A percentile compares a stretch with the other conserved stretches of the same genome.
These are phyloP conservation scores for Cucurbita maxima DNA, from an alignment of 306 rosid species.

Conservation along the genomic window DNA sequence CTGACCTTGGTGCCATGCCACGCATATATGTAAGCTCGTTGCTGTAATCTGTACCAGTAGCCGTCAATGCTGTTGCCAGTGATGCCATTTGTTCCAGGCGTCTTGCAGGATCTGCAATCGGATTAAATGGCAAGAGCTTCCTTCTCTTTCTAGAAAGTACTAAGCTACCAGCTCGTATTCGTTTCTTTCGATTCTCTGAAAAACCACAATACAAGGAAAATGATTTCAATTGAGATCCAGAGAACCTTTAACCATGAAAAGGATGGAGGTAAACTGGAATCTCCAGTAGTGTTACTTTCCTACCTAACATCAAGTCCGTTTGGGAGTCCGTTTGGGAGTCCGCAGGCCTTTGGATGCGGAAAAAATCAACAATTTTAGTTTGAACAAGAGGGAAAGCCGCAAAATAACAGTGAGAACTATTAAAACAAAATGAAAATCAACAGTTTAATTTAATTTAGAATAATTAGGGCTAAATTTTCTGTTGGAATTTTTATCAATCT, in stretches of 20 bases:
- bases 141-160: conserved; percentile 56
- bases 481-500: not conserved
- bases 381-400: conserved; percentile 78
- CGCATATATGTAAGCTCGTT: conserved; percentile 52
- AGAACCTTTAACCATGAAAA: not conserved
- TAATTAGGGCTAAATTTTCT: not conserved
- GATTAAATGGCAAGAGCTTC: conserved; percentile 41
- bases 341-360: conserved; percentile 38
- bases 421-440: not conserved
- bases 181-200: conserved; percentile 42
- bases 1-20: conserved; percentile 69
- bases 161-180: conserved; percentile 38
- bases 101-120: conserved; percentile 44
- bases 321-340: conserved; percentile 2
- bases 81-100: conserved; percentile 86
- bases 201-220: not conserved
- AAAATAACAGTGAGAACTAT: not conserved
- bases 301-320: conserved; percentile 30
- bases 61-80: conserved; percentile 70
- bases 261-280: not conserved
- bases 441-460: not conserved
- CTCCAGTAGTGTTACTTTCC: not conserved
- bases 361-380: conserved; percentile 78
- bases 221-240: not conserved
- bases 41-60: conserved; percentile 54